Percentiles rank a stretch among this genome's conserved stretches.
Evolutionary conservation across 495 filamentous ascomycete species (phyloP).

Genomic region (Thozetella sp.): DNA sequence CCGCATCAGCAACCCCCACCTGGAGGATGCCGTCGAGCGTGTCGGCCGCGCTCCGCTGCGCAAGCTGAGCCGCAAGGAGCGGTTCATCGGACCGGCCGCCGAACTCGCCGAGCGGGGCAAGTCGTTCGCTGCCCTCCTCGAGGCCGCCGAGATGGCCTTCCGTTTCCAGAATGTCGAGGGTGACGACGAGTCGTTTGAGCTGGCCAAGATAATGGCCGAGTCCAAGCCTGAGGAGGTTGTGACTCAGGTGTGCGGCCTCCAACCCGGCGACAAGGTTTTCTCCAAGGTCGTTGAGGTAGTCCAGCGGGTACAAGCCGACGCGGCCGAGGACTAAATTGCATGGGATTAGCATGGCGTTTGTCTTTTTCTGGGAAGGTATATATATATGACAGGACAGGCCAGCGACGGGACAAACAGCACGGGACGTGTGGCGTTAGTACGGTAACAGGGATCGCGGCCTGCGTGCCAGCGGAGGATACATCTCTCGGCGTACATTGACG

Average conservation of each 20-base stretch:
- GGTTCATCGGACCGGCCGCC: slow-evolving; percentile 90
- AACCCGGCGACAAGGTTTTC: slow-evolving; percentile 72
- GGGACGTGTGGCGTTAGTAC: background rate
- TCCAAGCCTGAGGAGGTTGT: slow-evolving; percentile 68
- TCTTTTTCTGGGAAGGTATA: background rate
- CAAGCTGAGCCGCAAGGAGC: slow-evolving; percentile 90
- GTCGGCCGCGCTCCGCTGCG: slow-evolving; percentile 93
- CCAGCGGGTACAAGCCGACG: slow-evolving; percentile 71
- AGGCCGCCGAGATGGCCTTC: slow-evolving; percentile 81
- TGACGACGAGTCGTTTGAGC: slow-evolving; percentile 81
- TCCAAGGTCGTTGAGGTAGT: slow-evolving; percentile 70
- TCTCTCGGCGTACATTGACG: background rate
- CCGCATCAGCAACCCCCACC: slow-evolving; percentile 92
- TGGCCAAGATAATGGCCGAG: slow-evolving; percentile 80
- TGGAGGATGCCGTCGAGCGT: slow-evolving; percentile 91
- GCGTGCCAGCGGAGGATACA: background rate
- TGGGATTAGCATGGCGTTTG: background rate
- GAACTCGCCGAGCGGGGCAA: slow-evolving; percentile 78
- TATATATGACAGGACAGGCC: background rate
- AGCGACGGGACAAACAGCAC: background rate
- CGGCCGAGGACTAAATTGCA: slow-evolving; percentile 27
- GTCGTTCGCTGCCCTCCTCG: slow-evolving; percentile 69
- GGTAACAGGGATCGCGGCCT: background rate
- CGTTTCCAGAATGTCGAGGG: slow-evolving; percentile 90
- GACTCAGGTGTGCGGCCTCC: slow-evolving; percentile 73